Conservation (phyloP, 345 rosid genomes). For the Murraya paniculata region DNA sequence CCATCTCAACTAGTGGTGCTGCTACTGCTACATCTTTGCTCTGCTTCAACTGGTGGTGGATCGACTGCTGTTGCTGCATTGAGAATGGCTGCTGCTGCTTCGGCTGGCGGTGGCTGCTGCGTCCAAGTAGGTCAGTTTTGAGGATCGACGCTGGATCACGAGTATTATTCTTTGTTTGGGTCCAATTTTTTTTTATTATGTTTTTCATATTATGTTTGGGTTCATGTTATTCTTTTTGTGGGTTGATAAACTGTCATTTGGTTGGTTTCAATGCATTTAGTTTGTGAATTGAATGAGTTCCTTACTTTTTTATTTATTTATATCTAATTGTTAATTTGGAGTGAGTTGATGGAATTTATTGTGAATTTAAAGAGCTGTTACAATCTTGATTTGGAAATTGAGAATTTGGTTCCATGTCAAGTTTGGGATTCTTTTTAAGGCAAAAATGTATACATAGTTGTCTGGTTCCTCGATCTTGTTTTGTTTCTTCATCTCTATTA, state of each 20-base stretch:
- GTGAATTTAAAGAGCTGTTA: neutral
- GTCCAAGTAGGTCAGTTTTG: no score
- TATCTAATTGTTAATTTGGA: neutral
- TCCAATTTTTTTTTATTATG: no score
- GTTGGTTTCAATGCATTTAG: neutral
- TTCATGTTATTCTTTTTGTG: no score
- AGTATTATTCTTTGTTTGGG: no score
- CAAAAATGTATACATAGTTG: neutral
- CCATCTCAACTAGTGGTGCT: no score
- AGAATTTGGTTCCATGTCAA: neutral
- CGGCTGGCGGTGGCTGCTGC: no score
- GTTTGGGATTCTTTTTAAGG: neutral
- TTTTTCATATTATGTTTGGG: no score
- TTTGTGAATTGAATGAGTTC: neutral
- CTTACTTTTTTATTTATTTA: neutral
- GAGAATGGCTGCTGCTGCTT: no score
- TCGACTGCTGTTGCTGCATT: no score
- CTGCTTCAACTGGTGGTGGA: no score
- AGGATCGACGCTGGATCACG: fast-evolving
- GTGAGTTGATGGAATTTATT: neutral
- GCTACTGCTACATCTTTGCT: no score
- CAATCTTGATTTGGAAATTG: neutral
- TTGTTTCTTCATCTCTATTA: neutral
- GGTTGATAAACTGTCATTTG: no score
- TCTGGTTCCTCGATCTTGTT: neutral